A percentile compares a stretch with the other conserved stretches of the same genome.
Conservation (phyloP, 352 stramenopile genomes). For the Achlya hypogyna region DNA sequence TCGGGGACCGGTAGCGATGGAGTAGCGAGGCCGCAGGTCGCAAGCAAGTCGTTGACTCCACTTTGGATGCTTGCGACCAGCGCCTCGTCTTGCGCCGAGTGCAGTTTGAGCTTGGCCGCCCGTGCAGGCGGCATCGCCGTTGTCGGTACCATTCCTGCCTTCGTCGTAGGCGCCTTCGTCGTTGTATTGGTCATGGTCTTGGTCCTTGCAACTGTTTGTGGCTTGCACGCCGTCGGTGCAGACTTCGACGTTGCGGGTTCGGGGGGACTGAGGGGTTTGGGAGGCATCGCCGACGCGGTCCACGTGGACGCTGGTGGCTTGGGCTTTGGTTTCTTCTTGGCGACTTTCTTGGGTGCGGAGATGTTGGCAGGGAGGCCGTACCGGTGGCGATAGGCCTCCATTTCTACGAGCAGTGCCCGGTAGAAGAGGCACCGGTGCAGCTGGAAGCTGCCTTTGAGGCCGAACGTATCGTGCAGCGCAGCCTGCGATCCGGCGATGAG, state of each 20-base stretch:
- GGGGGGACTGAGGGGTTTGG: background rate
- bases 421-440: conserved; percentile 8
- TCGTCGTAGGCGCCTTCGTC: background rate
- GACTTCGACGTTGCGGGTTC: background rate
- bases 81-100: background rate
- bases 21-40: background rate
- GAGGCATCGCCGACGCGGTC: background rate
- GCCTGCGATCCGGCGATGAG: background rate
- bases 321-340: background rate
- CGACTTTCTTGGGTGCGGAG: background rate
- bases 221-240: background rate
- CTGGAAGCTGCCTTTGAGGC: background rate
- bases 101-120: background rate
- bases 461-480: conserved; percentile 3
- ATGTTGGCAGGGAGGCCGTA: background rate
- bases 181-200: background rate
- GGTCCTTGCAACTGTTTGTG: too few relatives aligned
- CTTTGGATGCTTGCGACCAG: background rate
- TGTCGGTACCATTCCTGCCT: background rate
- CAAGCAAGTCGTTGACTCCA: background rate
- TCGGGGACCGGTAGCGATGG: background rate
- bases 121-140: background rate
- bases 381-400: background rate
- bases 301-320: background rate
- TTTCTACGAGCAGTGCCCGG: background rate